These are phyloP conservation scores for Pythium graminicola DNA, from an alignment of 352 stramenopile species.

Conservation along the genomic window DNA sequence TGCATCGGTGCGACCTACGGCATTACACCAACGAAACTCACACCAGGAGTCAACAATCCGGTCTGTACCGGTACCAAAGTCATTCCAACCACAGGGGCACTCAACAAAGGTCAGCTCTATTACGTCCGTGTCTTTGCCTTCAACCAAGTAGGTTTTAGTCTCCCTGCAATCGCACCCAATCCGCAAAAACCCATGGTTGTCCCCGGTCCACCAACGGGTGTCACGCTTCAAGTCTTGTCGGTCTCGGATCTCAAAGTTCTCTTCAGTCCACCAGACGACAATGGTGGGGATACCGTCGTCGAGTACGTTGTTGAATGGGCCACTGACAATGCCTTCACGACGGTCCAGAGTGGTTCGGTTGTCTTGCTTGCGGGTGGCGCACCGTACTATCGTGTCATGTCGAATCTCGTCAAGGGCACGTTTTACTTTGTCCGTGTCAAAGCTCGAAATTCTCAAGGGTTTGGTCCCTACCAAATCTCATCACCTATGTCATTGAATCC, in stretches of 20 bases:
- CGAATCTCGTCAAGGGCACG: constrained; percentile 49
- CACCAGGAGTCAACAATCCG: constrained; percentile 58
- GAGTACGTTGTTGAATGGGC: constrained; percentile 93
- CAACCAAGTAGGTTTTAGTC: constrained; percentile 91
- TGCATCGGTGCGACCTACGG: constrained; percentile 27
- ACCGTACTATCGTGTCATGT: constrained; percentile 53
- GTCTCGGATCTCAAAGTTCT: constrained; percentile 86
- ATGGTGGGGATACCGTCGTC: constrained; percentile 82
- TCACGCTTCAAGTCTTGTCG: constrained; percentile 57
- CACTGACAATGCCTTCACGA: constrained; percentile 62
- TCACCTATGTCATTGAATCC: constrained; percentile 88
- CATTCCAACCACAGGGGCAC: constrained; percentile 50
- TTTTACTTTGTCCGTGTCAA: constrained; percentile 73
- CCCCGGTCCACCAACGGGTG: constrained; percentile 54
- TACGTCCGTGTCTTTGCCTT: constrained; percentile 92
- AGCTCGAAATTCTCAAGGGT: constrained; percentile 63
- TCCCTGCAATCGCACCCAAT: constrained; percentile 41
- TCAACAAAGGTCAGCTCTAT: constrained; percentile 91
- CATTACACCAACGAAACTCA: constrained; percentile 53
- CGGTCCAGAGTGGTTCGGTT: constrained; percentile 31
- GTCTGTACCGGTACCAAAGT: constrained; percentile 76
- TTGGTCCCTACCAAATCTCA: constrained; percentile 75
- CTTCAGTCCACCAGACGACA: constrained; percentile 80
- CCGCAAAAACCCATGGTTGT: constrained; percentile 80
- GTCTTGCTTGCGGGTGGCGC: constrained; percentile 48